These are phyloP conservation scores for Paraphaeosphaeria minitans DNA, from an alignment of 2,329 filamentous ascomycete genomes.

Conservation along the genomic window DNA sequence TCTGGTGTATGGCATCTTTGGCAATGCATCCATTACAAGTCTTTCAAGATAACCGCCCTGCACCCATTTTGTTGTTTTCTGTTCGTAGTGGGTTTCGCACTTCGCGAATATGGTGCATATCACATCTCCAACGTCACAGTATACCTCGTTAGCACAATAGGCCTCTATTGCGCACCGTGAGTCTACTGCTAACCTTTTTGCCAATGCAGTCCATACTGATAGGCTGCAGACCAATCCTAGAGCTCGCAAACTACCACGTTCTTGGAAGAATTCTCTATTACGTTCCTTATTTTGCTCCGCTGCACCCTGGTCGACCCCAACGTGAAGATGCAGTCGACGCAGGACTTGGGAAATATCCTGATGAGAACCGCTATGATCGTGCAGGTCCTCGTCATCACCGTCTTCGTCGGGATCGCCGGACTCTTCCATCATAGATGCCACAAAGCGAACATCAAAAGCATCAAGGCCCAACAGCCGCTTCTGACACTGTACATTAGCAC, in stretches of 20 bases:
- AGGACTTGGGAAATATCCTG: conserved; percentile 49
- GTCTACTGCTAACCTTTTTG: conserved; percentile 2
- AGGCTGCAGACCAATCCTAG: conserved; percentile 19
- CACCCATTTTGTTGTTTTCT: conserved; percentile 59
- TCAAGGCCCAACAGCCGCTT: conserved; percentile 51
- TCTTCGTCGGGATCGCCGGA: conserved; percentile 52
- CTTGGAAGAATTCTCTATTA: conserved; percentile 59
- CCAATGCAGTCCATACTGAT: not conserved
- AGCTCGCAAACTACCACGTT: conserved; percentile 13
- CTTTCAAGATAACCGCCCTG: conserved; percentile 58
- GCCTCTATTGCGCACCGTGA: conserved; percentile 44
- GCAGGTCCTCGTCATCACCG: conserved; percentile 54
- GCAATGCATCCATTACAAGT: conserved; percentile 61
- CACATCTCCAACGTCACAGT: conserved; percentile 51
- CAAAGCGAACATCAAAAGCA: conserved; percentile 46
- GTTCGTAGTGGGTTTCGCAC: conserved; percentile 60
- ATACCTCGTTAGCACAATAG: conserved; percentile 45
- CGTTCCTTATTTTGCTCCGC: conserved; percentile 52
- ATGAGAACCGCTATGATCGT: conserved; percentile 56
- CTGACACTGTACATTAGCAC: conserved; percentile 53
- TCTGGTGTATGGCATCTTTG: conserved; percentile 54
- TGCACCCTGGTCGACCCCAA: conserved; percentile 57
- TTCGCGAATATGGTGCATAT: conserved; percentile 58
- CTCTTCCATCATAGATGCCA: conserved; percentile 52
- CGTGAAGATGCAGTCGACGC: conserved; percentile 32